Evolutionary conservation across 2,329 filamentous ascomycete species (phyloP), one percentile per base, ranked within the genome.

Genomic region (Fusarium sp.): DNA sequence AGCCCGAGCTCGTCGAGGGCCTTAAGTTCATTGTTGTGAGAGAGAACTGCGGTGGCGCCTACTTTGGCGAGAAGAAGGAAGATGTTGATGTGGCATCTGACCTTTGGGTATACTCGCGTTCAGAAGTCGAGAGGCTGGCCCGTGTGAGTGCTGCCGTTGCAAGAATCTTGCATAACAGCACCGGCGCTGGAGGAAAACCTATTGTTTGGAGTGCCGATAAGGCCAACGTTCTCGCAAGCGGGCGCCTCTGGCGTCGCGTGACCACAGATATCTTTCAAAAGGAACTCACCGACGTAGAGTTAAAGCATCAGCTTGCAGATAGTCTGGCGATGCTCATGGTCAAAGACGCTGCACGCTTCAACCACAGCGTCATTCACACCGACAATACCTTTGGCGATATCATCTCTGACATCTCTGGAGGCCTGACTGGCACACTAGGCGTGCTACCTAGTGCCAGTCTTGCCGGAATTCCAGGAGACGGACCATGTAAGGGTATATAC

Each of bases 401-500:
- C 11, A 75, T 85, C 7, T 82, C 80, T 3, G 83, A 85, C 43
- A 79, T 83, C 18, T 79, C 81, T 0, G 81, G 82, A 18, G 84
- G 79, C n/a, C 78, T 85, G 45, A 79, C 80, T 1, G 83, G 83
- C 21, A 84, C 79, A 3, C 78, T 85, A 1, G 83, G 83, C 2
- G 74, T 81, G 2, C 72, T 85, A 1, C 84, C 83, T 1, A 83
- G 81, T 52, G 83, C 83, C 5, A 83, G 81, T 48, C 76, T 84
- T 3, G 78, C 80, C 0, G 84, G 81, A 3, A 77, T 84, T 4
- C 81, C 81, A 0, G 77, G 78, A 4, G 65, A 79, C 19, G 77
- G 74, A n/a, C 73, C 70, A n/a, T 80, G 78, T 72, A 92, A 91
- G 71, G 90, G 91, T 65, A 92, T 93, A 72, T 93, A 93, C 76